Base-by-base conservation (phyloP, 331 rosid species). In the Acacia pycnantha region DNA sequence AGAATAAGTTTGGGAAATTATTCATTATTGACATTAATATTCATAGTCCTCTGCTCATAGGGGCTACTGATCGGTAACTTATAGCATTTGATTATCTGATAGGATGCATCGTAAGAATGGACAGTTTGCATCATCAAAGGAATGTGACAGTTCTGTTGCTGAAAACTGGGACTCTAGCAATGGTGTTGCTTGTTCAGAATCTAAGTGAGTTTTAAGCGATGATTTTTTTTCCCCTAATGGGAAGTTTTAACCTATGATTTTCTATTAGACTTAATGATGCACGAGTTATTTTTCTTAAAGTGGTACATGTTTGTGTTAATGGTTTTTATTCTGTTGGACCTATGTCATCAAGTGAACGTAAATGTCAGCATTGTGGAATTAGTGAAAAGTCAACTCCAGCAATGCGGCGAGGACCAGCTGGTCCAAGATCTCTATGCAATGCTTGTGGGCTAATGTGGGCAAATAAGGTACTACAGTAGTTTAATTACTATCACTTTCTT, bases 391-490 rank as follows among this genome's bases (percentile, higher is more conserved):
- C 87, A 75, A 92, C 97, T 79, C 97, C 97, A 67, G 97, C 93
- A 26, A 92, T 90, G 97, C 97, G 97, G 46, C 90, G 97, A 65
- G 97, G 97, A 78, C 97, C 97, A 0, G 86, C 90, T 66, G 97
- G 97, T 83, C 97, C 97, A 6, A 87, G 94, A 84, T 85, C 97
- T 73, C 89, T 92, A 15, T 92, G 97, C 83, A 92, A 92, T 77
- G 97, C 97, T n/a, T 92, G 97, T 37, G 97, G 97, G 50, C 92
- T 92, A 40, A 92, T 85, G 94, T 92, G 97, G 97, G 97, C 97
- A 79, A 92, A 92, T 86, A 92, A 92, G 90, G 97, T 27, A 27
- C 29, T 27, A 27, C 29, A 27, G 29, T 71, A 26, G 76, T 44
- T 71, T 88, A 78, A 56, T 82, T 77, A 44, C 26, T 79, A 65